Evolutionary conservation across 768 basidiomycete genomes (phyloP), one percentile per base, ranked within the genome.

Genomic region (Cystofilobasidium capitatum): DNA sequence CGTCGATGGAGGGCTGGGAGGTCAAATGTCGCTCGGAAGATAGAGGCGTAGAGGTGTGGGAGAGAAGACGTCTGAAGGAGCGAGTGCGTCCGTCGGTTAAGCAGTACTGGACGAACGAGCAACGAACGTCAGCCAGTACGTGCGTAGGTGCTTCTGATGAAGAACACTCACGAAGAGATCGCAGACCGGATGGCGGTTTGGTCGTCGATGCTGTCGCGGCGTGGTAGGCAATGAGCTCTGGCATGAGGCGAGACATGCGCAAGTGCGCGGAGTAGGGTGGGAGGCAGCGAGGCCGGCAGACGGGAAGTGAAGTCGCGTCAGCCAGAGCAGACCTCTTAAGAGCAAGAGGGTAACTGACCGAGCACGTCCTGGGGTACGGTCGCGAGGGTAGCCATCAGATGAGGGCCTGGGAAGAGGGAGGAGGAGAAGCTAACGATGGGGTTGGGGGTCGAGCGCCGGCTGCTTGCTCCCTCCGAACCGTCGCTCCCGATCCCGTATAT

Each of bases 1-100:
- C 87, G 81, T 26, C 82, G 80, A 37, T 78, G 69, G 3, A 81
- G 80, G 2, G 84, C 78, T 8, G 77, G 74, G 35, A 80, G 74
- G 74, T 91, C 89, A 74, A 89, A 91, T 72, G 87, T 86, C 68
- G 72, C 72, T 24, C 76, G 74, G 72, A 88, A 91, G 64, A 91
- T 83, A 62, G 81, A 81, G 31, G 87, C 83, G 73, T 89, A 89
- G 29, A 91, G 81, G 71, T 83, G 81, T n/a, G 83, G 83, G 73
- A 88, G 89, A 10, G 79, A 70, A 14, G 73, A 65, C 51, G 51
- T 2, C 10, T 55, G 29, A 7, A 55, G 51, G 5, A 33, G 14
- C 14, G 29, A 16, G 51, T 55, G 51, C 29, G 29, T 55, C 14
- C 51, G 51, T 5, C 31, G 51, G 51, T 55, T 33, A 17, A 55